These are phyloP conservation scores for Cutaneotrichosporon mucoides DNA, from an alignment of 1,284 basidiomycete species.

Conservation along the genomic window DNA sequence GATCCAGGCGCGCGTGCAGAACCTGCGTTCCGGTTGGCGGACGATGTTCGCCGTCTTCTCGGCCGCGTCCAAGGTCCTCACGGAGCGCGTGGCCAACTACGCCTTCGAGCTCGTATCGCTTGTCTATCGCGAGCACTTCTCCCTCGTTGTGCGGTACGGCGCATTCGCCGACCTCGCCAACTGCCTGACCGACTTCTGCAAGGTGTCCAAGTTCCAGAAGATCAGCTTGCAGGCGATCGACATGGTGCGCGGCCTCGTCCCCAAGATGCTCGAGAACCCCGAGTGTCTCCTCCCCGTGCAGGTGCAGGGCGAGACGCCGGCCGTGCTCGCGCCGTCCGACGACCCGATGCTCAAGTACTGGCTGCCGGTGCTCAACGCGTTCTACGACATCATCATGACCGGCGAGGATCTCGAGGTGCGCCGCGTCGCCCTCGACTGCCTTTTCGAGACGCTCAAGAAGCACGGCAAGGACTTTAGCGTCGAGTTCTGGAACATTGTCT, in stretches of 20 bases:
- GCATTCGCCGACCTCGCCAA: conserved; percentile 94
- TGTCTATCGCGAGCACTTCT: conserved; percentile 85
- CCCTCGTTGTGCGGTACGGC: conserved; percentile 84
- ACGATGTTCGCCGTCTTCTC: conserved; percentile 99
- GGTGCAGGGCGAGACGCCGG: conserved; percentile 18
- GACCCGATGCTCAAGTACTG: conserved; percentile 92
- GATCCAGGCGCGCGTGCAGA: conserved; percentile 91
- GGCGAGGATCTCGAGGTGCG: conserved; percentile 98
- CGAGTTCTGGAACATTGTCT: conserved; percentile 98
- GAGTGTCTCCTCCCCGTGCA: conserved; percentile 64
- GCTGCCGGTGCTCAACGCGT: conserved; percentile 94
- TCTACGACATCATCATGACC: conserved; percentile 99
- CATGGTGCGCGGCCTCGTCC: conserved; percentile 88
- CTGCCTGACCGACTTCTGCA: conserved; percentile 98
- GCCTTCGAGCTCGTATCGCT: conserved; percentile 95
- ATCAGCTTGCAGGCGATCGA: conserved; percentile 94
- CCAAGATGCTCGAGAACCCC: conserved; percentile 80
- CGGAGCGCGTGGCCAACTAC: conserved; percentile 89
- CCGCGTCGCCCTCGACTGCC: conserved; percentile 87
- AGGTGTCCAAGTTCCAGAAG: conserved; percentile 98
- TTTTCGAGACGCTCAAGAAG: conserved; percentile 90
- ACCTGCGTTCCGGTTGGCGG: conserved; percentile 96
- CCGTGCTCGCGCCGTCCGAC: conserved; percentile 51
- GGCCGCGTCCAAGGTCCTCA: conserved; percentile 88
- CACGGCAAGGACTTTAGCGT: conserved; percentile 82